These are phyloP conservation scores for Penicillium paxilli DNA, from an alignment of 495 filamentous ascomycete genomes.

Conservation along the genomic window DNA sequence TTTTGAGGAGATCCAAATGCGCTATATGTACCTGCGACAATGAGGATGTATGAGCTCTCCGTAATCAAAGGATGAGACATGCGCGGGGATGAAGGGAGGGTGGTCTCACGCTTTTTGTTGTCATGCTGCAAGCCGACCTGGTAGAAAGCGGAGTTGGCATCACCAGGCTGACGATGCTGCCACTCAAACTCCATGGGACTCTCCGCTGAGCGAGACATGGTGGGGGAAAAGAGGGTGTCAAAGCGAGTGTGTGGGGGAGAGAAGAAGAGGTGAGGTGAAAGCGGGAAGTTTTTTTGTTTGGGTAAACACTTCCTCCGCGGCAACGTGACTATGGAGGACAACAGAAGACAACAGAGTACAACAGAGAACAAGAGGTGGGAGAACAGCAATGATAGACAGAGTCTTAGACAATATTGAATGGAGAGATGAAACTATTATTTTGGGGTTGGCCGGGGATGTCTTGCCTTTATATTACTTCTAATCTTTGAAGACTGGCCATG, in stretches of 20 bases:
- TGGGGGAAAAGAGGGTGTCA: conserved; percentile 19
- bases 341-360: too few relatives aligned
- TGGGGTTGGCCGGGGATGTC: too few relatives aligned
- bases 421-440: too few relatives aligned
- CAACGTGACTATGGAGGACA: conserved; percentile 10
- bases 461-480: too few relatives aligned
- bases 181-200: conserved; percentile 73
- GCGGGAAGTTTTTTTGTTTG: conserved; percentile 26
- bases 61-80: background rate
- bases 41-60: background rate
- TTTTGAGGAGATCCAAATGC: conserved; percentile 55
- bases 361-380: too few relatives aligned
- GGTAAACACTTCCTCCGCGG: conserved; percentile 31
- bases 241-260: background rate
- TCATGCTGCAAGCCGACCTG: conserved; percentile 48
- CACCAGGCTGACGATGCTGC: conserved; percentile 56
- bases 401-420: too few relatives aligned
- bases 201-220: conserved; percentile 52
- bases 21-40: conserved; percentile 49
- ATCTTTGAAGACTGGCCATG: too few relatives aligned
- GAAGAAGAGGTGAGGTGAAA: conserved; percentile 14
- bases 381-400: too few relatives aligned
- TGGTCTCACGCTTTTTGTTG: conserved; percentile 52
- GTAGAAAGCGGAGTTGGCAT: conserved; percentile 59
- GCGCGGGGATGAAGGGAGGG: background rate